Evolutionary conservation across 208 protist species (phyloP).

Genomic region (Wallacemonas rigidus): DNA sequence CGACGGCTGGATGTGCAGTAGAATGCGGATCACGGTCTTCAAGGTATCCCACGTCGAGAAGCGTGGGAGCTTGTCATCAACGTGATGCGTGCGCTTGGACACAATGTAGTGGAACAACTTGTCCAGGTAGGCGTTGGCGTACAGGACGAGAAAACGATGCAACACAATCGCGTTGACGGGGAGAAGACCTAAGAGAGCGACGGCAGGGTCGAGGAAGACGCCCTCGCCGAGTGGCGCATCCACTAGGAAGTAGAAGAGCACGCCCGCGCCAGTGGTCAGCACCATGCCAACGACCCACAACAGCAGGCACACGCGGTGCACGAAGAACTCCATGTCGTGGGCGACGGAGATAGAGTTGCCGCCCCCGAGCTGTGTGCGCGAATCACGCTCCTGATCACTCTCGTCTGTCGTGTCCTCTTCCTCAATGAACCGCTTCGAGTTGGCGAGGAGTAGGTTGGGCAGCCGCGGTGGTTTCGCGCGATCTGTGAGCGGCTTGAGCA

Average conservation of each 20-base stretch:
- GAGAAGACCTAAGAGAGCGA: slow-evolving; percentile 81
- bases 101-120: slow-evolving; percentile 83
- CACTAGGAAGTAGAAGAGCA: slow-evolving; percentile 42
- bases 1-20: slow-evolving; percentile 43
- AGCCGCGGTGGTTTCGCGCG: slow-evolving; percentile 68
- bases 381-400: slow-evolving; percentile 79
- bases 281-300: slow-evolving; percentile 67
- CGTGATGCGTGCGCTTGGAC: slow-evolving; percentile 49
- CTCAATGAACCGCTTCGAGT: slow-evolving; percentile 46
- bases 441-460: slow-evolving; percentile 55
- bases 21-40: slow-evolving; percentile 49
- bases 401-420: slow-evolving; percentile 82
- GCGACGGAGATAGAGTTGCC: slow-evolving; percentile 80
- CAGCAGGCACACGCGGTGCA: slow-evolving; percentile 75
- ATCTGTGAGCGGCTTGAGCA: slow-evolving; percentile 71
- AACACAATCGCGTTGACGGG: slow-evolving; percentile 85
- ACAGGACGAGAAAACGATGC: slow-evolving; percentile 76
- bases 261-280: slow-evolving; percentile 43
- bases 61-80: slow-evolving; percentile 80
- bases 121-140: slow-evolving; percentile 86
- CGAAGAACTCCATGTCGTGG: slow-evolving; percentile 86
- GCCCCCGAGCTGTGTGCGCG: slow-evolving; percentile 54
- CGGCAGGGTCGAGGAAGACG: slow-evolving; percentile 64
- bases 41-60: slow-evolving; percentile 71
- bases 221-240: slow-evolving; percentile 54